A percentile compares a stretch with the other conserved stretches of the same genome.
Evolutionary conservation across 2,329 filamentous ascomycete genomes (phyloP).

Genomic region (Cladosporium halotolerans): DNA sequence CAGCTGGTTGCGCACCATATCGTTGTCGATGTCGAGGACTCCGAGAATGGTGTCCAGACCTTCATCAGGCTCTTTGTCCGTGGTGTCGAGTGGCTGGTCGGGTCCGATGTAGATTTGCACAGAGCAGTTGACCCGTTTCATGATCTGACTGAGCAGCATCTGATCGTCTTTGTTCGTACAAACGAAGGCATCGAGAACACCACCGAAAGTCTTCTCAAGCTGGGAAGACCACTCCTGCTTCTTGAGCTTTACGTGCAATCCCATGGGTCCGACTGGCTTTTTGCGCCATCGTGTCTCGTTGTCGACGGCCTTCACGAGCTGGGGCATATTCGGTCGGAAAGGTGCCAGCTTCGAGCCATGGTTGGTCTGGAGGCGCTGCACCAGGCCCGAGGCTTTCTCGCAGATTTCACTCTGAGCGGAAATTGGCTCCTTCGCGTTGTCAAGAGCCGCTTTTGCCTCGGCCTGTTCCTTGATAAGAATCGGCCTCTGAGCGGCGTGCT

Average conservation of each 20-base stretch:
- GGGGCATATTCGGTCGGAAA: conserved; percentile 57
- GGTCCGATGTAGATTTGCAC: conserved; percentile 57
- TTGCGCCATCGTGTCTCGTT: conserved; percentile 62
- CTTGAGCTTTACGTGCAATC: conserved; percentile 66
- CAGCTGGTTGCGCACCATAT: conserved; percentile 69
- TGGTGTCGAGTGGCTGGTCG: conserved; percentile 50
- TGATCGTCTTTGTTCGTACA: conserved; percentile 74
- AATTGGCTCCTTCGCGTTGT: conserved; percentile 18
- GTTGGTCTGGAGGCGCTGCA: conserved; percentile 50
- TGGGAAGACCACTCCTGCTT: conserved; percentile 79
- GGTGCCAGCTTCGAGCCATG: conserved; percentile 56
- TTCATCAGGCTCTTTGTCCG: conserved; percentile 65
- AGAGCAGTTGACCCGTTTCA: conserved; percentile 53
- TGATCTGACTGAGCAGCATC: conserved; percentile 58
- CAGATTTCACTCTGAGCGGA: conserved; percentile 21
- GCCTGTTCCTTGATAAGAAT: conserved; percentile 30
- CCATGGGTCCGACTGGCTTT: conserved; percentile 78
- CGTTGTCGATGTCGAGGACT: conserved; percentile 71
- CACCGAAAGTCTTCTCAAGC: conserved; percentile 71
- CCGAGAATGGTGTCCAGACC: conserved; percentile 72
- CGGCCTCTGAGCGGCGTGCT: conserved; percentile 31
- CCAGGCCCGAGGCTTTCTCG: conserved; percentile 43
- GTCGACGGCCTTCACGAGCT: conserved; percentile 62
- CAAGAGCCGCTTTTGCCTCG: conserved; percentile 20
- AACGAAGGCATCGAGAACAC: conserved; percentile 66